These are phyloP conservation scores for Westerdykella aurantiaca DNA, from an alignment of 2,329 filamentous ascomycete species.

Conservation along the genomic window DNA sequence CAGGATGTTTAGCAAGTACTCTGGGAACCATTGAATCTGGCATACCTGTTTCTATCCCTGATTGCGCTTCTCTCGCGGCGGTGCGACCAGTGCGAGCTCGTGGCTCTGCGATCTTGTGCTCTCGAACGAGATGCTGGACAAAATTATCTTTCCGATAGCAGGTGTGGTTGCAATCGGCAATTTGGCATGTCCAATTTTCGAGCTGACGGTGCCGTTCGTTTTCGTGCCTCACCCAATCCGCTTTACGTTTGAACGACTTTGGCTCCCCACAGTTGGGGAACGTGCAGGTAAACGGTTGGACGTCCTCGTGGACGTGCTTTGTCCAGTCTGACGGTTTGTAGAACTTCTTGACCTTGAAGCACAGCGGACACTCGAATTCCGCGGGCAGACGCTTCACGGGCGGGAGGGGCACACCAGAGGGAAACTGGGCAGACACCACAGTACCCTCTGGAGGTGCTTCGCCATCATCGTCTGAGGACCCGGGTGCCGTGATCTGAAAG, in stretches of 20 bases:
- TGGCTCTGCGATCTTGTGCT: slow-evolving; percentile 81
- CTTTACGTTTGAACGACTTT: slow-evolving; percentile 91
- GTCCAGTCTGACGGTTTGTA: slow-evolving; percentile 94
- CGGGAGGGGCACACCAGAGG: slow-evolving; percentile 72
- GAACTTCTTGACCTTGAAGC: slow-evolving; percentile 78
- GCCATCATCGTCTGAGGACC: slow-evolving; percentile 58
- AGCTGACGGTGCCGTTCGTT: slow-evolving; percentile 85
- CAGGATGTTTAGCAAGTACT: slow-evolving; percentile 9
- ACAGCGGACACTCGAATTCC: slow-evolving; percentile 83
- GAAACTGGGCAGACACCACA: slow-evolving; percentile 69
- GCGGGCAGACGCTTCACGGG: slow-evolving; percentile 72
- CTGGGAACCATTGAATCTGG: background rate
- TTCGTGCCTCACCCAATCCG: slow-evolving; percentile 92
- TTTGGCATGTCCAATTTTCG: slow-evolving; percentile 84
- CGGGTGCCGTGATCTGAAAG: slow-evolving; percentile 52
- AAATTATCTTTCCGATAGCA: slow-evolving; percentile 92
- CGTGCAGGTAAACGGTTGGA: slow-evolving; percentile 89
- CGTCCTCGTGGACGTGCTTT: slow-evolving; percentile 90
- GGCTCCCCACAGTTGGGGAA: slow-evolving; percentile 76
- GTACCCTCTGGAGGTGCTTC: slow-evolving; percentile 61
- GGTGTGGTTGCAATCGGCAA: slow-evolving; percentile 71
- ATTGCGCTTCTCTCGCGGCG: slow-evolving; percentile 32
- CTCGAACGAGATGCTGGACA: slow-evolving; percentile 82
- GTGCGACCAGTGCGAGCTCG: slow-evolving; percentile 61
- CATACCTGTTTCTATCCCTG: slow-evolving; percentile 23